Evolutionary conservation across 805 yeast genomes (phyloP).

Genomic region (Cyberlindnera galapagoensis): DNA sequence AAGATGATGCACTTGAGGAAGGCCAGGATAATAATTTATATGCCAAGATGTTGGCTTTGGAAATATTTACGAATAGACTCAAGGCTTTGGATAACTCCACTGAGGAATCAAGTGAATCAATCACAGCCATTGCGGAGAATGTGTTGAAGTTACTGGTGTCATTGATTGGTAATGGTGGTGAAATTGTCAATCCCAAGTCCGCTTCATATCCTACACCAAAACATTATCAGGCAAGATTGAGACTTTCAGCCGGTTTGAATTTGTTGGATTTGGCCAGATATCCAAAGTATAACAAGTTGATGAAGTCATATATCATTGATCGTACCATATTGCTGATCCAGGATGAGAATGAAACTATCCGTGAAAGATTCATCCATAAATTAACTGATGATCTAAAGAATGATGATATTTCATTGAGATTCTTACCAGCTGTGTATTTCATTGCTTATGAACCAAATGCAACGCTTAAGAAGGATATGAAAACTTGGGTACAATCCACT

Average conservation of each 20-base stretch:
- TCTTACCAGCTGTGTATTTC: conserved; percentile 62
- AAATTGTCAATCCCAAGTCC: conserved; percentile 44
- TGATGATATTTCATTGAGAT: conserved; percentile 54
- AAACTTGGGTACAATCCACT: conserved; percentile 68
- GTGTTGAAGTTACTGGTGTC: conserved; percentile 62
- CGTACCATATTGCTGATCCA: conserved; percentile 54
- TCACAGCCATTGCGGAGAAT: conserved; percentile 46
- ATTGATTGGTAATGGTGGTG: conserved; percentile 72
- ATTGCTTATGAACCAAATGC: conserved; percentile 69
- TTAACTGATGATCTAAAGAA: conserved; percentile 46
- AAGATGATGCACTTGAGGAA: conserved; percentile 34
- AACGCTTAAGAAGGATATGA: conserved; percentile 40
- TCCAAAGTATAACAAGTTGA: conserved; percentile 43
- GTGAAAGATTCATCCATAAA: conserved; percentile 42
- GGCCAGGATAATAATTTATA: conserved; percentile 29
- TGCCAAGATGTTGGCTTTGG: conserved; percentile 47
- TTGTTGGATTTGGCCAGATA: conserved; percentile 57
- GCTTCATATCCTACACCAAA: conserved; percentile 55
- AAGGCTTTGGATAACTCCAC: conserved; percentile 28
- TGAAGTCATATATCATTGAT: conserved; percentile 46
- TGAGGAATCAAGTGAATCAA: conserved; percentile 29
- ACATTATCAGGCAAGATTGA: conserved; percentile 49
- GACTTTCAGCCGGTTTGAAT: conserved; percentile 62
- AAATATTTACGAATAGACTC: conserved; percentile 55
- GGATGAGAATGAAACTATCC: conserved; percentile 56